These are phyloP conservation scores for Dichomitus squalens DNA, from an alignment of 1,284 basidiomycete genomes.

Conservation along the genomic window DNA sequence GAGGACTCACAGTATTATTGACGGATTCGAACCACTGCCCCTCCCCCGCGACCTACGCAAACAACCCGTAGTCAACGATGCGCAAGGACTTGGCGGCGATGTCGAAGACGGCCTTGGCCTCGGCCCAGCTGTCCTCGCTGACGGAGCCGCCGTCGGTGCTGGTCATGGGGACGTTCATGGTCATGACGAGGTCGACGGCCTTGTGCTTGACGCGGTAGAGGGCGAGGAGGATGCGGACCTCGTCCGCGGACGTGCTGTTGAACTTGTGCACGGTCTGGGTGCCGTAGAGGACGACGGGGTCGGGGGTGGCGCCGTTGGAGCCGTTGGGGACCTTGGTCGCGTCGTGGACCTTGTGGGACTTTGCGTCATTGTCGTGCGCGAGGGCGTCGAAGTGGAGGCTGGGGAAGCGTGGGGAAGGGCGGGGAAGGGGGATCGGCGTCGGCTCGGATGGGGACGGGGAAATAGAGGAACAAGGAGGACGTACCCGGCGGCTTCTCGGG, in stretches of 20 bases:
- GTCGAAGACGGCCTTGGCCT: conserved; percentile 56
- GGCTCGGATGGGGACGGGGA: not conserved
- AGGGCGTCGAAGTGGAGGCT: conserved; percentile 93
- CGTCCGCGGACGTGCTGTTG: conserved; percentile 60
- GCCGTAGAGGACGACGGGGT: conserved; percentile 67
- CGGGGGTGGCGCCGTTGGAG: conserved; percentile 52
- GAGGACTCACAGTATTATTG: not conserved
- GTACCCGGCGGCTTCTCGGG: conserved; percentile 71
- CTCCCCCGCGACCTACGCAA: conserved; percentile 50
- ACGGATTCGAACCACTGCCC: too few relatives aligned
- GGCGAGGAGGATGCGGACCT: conserved; percentile 77
- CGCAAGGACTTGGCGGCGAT: conserved; percentile 59
- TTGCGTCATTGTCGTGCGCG: conserved; percentile 90
- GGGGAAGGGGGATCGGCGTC: not conserved
- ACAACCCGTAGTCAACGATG: conserved; percentile 77
- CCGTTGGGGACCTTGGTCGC: conserved; percentile 46
- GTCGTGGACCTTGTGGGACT: conserved; percentile 47
- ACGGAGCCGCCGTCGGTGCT: conserved; percentile 48
- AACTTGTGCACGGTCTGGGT: conserved; percentile 79
- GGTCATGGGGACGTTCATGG: conserved; percentile 73
- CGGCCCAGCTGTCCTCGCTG: conserved; percentile 38
- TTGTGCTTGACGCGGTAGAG: conserved; percentile 78
- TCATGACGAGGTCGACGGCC: conserved; percentile 77
- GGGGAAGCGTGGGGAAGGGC: conserved; percentile 1
- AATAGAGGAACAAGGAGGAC: conserved; percentile 18